Base-by-base conservation (phyloP, 2,329 filamentous ascomycete species). In the Aspergillus neotritici region DNA sequence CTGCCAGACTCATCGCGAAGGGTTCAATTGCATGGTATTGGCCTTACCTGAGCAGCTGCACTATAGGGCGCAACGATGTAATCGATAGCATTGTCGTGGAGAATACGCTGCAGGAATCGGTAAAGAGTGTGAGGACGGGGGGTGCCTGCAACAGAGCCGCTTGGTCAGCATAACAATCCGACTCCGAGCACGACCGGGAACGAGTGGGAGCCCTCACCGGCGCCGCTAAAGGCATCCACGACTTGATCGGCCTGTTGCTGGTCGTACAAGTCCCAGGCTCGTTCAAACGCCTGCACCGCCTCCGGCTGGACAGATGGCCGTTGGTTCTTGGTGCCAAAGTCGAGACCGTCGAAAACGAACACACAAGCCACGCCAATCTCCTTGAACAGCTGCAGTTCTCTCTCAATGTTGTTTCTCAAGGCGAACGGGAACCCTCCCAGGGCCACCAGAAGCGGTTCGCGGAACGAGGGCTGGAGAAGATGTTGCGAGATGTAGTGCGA, bases 311-410 rank as follows among this genome's bases (percentile, higher is more conserved):
- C 75, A 28, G 64, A 64, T 48, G 76, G 73, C 9, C 72, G 69
- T 36, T 86, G 81, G 57, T 90, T 83, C 58, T 86, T 84, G 44
- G 85, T 86, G 31, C 82, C 82, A 48, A 89, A 78, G 31, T 88
- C 81, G 57, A 95, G 79, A 30, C 93, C 93, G 64, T 91, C 87
- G 67, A 98, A 98, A 40, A 98, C 77, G 65, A 98, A 97, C 50
- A 94, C 72, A 2, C 87, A 87, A n/a, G 74, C 80, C 40, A 94
- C 83, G 14, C 79, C 78, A 56, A 83, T 72, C 35, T 77, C 76
- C 48, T 80, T 79, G 75, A 93, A 87, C 46, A 74, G 73, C 47
- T 85, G 77, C 25, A 98, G 73, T 55, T 94, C 87, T 39, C 78
- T 76, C 61, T 87, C 80, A 50, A 98, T 84, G 58, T 85, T 84